phyloP scores from a whole-genome alignment of 176 grass and related monocot species.

The Otatea glauca region DNA sequence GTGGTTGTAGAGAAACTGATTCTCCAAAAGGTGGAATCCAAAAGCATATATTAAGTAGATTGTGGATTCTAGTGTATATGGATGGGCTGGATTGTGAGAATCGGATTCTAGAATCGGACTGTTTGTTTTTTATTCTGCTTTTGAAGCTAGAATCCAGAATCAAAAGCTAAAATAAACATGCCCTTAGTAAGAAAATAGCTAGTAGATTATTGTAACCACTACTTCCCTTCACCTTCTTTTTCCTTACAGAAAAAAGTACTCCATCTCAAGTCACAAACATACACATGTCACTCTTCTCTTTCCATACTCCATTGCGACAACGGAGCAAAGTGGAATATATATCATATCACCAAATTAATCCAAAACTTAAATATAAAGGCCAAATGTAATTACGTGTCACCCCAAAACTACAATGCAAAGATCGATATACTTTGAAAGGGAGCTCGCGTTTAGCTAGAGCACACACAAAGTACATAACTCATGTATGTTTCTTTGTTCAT shows the following conservation, averaged over 20 bases:
- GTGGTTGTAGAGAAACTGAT: no score
- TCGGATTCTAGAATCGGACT: no score
- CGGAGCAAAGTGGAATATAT: neutral
- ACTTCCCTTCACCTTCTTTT: neutral
- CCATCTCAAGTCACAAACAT: neutral
- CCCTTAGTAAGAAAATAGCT: slow-evolving; percentile 8
- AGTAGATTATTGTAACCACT: neutral
- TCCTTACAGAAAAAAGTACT: neutral
- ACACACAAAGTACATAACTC: no score
- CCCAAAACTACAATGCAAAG: neutral
- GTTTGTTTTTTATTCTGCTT: no score
- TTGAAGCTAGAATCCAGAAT: no score
- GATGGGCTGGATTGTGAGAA: no score
- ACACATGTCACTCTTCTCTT: neutral
- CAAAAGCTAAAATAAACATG: no score
- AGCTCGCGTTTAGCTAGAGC: neutral
- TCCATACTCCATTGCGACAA: neutral
- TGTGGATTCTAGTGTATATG: no score
- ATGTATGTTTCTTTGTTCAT: neutral
- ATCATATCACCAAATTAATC: neutral
- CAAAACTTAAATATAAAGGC: neutral
- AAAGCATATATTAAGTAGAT: no score
- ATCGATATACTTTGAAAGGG: neutral
- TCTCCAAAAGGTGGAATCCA: no score
- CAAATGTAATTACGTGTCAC: neutral